Evolutionary conservation across 129 eudicot species (phyloP), one percentile per base, ranked within the genome.

Genomic region (Ambrosia trifida): DNA sequence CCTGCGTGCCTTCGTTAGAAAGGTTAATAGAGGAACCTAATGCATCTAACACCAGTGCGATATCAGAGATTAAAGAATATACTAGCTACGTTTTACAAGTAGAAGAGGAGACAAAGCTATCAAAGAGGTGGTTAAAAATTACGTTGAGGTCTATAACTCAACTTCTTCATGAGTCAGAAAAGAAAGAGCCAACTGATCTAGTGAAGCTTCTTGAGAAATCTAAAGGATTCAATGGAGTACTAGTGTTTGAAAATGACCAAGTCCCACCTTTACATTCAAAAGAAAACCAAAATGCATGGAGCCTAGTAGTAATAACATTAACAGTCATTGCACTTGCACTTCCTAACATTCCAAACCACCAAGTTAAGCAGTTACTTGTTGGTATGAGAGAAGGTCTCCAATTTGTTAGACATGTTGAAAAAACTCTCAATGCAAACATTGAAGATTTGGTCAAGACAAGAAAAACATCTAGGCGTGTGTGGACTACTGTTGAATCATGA

Each of bases 301-400:
- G 82, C 57, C 64, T 85, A 14, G 76, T 84, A 11, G 63, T 67
- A 7, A 80, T 78, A 10, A 85, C 83, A n/a, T 56, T 82, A 43
- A 81, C 84, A 10, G 74, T 75, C 72, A 76, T 85, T 38, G 82
- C 80, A 1, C 6, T 81, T 32, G 82, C 89, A 46, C 86, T 85
- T 59, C 82, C 89, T 8, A 56, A 59, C 24, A 58, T 30, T 16
- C 36, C 7, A 19, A 41, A 30, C 2, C 0, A 14, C 47, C 18
- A 17, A 2, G 59, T 46, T 11, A 47, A 72, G 5, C 47, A 7
- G 50, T 20, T 85, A 28, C 14, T 79, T 43, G 8, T 8, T 2
- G 57, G 79, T 7, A 67, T 78, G 20, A 62, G 45, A 11, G 86
- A 85, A 78, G 86, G 82, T n/a, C 77, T 81, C 28, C 60, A 46